Evolutionary conservation across 2,329 filamentous ascomycete species (phyloP), one percentile per base, ranked within the genome.

Genomic region (Clonostachys rosea): DNA sequence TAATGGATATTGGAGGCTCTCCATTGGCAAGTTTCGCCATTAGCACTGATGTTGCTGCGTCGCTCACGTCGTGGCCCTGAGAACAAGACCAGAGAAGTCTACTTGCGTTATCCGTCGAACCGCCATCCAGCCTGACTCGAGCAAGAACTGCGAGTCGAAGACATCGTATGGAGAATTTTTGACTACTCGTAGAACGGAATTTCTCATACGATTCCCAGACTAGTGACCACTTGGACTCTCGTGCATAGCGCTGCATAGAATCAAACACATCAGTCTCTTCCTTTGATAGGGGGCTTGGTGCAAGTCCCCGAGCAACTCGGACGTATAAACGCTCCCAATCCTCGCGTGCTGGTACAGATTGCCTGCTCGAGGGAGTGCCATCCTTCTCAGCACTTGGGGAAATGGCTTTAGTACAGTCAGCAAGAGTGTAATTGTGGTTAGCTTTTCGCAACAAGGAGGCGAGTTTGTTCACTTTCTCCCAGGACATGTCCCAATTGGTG

Each of bases 121-220:
- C 48, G 5, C 56, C 57, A 36, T 66, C 57, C 14, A 56, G 42
- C 14, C 58, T 59, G 44, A 79, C 54, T 13, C 67, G 62, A 3
- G 74, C 73, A 10, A 67, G 54, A 9, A 80, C 68, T 9, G 71
- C 75, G 6, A 78, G 60, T n/a, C 70, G 68, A 13, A 80, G 62
- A 46, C 70, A 75, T 20, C 67, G 63, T 4, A 56, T 54, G 30
- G 66, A 70, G 49, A 64, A 63, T 30, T 30, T 10, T 2, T 60
- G 58, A 54, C 74, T 60, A 16, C 67, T 64, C 5, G 53, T 56
- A 10, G 51, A 53, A 2, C 63, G 41, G 1, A 67, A 67, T 24
- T 56, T 56, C 44, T 58, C 63, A 56, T 76, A 79, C 5, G 70
- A 62, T 14, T 52, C 53, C 45, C 69, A 54, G 0, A 69, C 68